Evolutionary conservation across 352 stramenopile genomes (phyloP).

Genomic region (Phytophthora megakarya): DNA sequence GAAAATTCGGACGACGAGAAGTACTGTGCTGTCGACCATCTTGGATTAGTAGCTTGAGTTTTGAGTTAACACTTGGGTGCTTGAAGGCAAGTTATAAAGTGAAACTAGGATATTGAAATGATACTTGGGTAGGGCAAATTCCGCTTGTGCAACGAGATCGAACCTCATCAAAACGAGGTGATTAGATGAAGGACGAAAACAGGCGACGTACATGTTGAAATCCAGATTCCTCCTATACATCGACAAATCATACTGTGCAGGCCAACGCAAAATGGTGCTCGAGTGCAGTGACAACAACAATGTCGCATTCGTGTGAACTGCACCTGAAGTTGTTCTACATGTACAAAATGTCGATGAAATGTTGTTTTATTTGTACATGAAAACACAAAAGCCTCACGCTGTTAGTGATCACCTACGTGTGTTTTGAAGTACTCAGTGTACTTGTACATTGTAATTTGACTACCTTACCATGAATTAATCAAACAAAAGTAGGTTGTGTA

Average conservation of each 20-base stretch:
- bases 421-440: too few species aligned
- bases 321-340: too few species aligned
- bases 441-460: too few species aligned
- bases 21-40: conserved; percentile 28
- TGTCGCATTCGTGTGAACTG: too few species aligned
- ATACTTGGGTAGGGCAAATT: too few species aligned
- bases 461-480: too few species aligned
- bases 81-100: conserved; percentile 22
- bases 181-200: conserved; percentile 24
- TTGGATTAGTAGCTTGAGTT: neutral
- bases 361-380: too few species aligned
- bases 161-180: conserved; percentile 23
- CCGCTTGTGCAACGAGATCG: too few species aligned
- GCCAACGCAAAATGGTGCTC: neutral
- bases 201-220: neutral
- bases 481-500: too few species aligned
- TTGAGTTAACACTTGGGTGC: neutral
- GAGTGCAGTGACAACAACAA: conserved; percentile 6
- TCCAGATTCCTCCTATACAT: conserved; percentile 3
- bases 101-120: neutral
- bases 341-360: too few species aligned
- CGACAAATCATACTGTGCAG: conserved; percentile 4
- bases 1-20: conserved; percentile 35
- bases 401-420: too few species aligned
- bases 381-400: too few species aligned